phyloP scores from a whole-genome alignment of 2,329 filamentous ascomycete genomes.

The Daldinia eschscholtzii region DNA sequence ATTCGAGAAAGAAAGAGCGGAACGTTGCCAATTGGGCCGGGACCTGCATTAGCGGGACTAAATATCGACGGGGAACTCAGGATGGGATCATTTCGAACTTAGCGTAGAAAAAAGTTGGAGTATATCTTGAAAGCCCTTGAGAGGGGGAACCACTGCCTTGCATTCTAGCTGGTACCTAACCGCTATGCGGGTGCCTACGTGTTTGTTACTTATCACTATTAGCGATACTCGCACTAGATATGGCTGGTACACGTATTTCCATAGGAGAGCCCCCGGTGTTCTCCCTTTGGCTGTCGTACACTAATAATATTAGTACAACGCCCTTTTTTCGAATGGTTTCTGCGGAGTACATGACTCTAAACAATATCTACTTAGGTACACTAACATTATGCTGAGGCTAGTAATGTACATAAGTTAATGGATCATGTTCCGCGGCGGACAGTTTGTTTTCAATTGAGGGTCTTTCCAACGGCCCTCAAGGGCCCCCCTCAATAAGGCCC shows the following conservation, averaged over 20 bases:
- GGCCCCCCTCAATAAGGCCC: neutral
- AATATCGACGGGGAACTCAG: slow-evolving; percentile 48
- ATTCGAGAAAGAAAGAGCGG: slow-evolving; percentile 48
- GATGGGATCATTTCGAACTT: slow-evolving; percentile 22
- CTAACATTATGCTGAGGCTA: neutral
- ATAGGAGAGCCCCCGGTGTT: slow-evolving; percentile 15
- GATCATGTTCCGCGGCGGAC: slow-evolving; percentile 12
- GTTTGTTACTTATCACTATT: slow-evolving; percentile 21
- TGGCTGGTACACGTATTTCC: slow-evolving; percentile 27
- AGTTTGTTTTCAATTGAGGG: neutral
- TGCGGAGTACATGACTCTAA: slow-evolving; percentile 36
- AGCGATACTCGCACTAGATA: slow-evolving; percentile 25
- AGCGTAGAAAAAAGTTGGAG: neutral
- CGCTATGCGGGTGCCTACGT: slow-evolving; percentile 4
- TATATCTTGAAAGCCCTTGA: neutral
- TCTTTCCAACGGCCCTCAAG: slow-evolving; percentile 9
- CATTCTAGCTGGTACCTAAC: slow-evolving; percentile 6
- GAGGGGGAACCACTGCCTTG: neutral
- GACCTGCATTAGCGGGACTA: slow-evolving; percentile 45
- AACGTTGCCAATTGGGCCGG: slow-evolving; percentile 46
- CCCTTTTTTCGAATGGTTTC: slow-evolving; percentile 21
- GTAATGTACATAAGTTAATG: slow-evolving; percentile 9
- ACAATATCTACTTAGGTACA: neutral
- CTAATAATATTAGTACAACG: slow-evolving; percentile 30
- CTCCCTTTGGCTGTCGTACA: slow-evolving; percentile 27